Evolutionary conservation across 2,329 filamentous ascomycete species (phyloP), one percentile per base, ranked within the genome.

Genomic region (Xylariaceae sp.): DNA sequence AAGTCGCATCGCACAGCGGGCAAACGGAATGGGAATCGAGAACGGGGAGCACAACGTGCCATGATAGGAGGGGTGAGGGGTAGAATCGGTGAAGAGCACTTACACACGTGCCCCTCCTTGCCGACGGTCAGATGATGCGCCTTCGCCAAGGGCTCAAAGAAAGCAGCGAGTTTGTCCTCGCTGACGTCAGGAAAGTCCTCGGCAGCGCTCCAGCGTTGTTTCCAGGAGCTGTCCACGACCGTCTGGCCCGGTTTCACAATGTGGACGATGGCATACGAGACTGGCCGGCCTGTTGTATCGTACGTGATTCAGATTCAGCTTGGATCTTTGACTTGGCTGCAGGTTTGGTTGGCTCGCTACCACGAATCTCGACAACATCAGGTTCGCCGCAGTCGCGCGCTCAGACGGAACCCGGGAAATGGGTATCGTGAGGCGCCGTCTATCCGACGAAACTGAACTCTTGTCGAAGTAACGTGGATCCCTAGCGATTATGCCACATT

Each of bases 101-200:
- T 65, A 68, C 68, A 69, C 30, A 69, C 62, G 17, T 68, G 67
- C 2, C 63, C 68, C 57, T 67, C 61, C 37, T 66, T 66, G 42
- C 66, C 65, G 8, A 67, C 53, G 11, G 66, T 62, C 17, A 68
- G 55, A 37, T 68, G 62, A 35, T 69, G 67, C 11, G 64, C 66
- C 60, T 51, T 63, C 15, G 62, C 65, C n/a, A 65, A 49, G 5
- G 66, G 66, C 60, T 68, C 67, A 37, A 67, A 68, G 63, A 65
- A 69, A 7, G 48, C 61, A 3, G 62, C 60, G 3, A 69, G 63
- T 45, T 60, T 55, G 35, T 66, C 59, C 58, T 66, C 64, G 53
- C 54, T 65, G 11, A 69, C 51, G 15, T 53, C 64, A 5, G 63
- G 58, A 35, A 66, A 58, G 37, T 66, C 66, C 0, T 66, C 67